Percentiles rank a stretch among this genome's conserved stretches.
phyloP scores from a whole-genome alignment of 768 basidiomycete species.

The Boletellus emodensis region DNA sequence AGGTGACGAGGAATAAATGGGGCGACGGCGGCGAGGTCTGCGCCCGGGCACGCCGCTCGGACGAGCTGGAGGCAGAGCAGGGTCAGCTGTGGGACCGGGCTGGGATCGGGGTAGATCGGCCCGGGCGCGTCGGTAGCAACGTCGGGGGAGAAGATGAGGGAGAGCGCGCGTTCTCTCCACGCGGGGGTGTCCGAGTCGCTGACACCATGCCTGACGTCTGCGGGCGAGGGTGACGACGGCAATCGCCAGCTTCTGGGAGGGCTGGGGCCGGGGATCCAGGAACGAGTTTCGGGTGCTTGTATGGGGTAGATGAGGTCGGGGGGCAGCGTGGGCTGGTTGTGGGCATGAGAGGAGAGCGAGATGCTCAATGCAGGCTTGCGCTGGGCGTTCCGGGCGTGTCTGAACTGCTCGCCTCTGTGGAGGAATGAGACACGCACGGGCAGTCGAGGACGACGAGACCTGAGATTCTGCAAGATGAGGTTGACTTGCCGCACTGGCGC shows the following conservation, averaged over 20 bases:
- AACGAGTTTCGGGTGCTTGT: neutral
- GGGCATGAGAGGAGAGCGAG: constrained; percentile 19
- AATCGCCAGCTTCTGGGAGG: constrained; percentile 59
- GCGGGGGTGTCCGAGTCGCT: constrained; percentile 29
- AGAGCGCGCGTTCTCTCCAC: constrained; percentile 58
- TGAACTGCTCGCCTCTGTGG: constrained; percentile 66
- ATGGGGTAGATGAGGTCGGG: constrained; percentile 36
- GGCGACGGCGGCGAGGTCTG: constrained; percentile 46
- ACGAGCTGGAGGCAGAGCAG: constrained; percentile 55
- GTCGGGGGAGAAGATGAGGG: constrained; percentile 39
- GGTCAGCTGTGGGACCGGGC: constrained; percentile 46
- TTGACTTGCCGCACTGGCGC: constrained; percentile 26
- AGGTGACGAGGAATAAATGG: constrained; percentile 57
- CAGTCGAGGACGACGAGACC: constrained; percentile 15
- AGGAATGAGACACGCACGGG: neutral
- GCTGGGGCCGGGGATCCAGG: constrained; percentile 43
- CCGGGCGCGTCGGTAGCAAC: neutral
- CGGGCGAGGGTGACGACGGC: constrained; percentile 15
- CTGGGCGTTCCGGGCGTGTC: constrained; percentile 55
- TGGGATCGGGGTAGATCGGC: constrained; percentile 14
- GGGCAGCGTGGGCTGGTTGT: constrained; percentile 46
- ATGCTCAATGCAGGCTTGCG: constrained; percentile 18
- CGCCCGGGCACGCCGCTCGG: constrained; percentile 34
- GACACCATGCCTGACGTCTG: constrained; percentile 1
- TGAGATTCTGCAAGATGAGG: constrained; percentile 25